Evolutionary conservation across 768 basidiomycete genomes (phyloP), one percentile per base, ranked within the genome.

Genomic region (Boletus subcaerulescens): DNA sequence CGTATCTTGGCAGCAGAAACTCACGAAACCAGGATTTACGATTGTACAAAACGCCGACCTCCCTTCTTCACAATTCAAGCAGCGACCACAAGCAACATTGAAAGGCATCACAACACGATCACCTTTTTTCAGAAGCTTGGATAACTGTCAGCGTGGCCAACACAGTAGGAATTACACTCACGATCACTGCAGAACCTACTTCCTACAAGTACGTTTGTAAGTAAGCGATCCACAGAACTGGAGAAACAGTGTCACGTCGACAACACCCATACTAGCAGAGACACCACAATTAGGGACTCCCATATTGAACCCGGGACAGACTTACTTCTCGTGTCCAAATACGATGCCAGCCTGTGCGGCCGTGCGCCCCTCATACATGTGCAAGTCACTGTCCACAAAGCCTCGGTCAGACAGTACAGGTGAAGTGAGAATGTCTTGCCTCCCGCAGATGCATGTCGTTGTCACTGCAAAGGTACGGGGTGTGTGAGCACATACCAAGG

Each of bases 91-190:
- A 0, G 79, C 80, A 31, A 83, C 81, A 53, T 82, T 82, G 71
- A 82, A 82, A 1, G 80, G 82, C 74, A 82, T 78, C 22, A 83
- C 80, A n/a, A 83, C 80, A 31, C 82, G 75, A 59, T 83, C 82
- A 14, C 81, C 82, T 55, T 77, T 77, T 68, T 81, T 78, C 41
- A 83, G 62, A 10, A 79, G 70, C 78, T 29, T 29, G 24, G 24
- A 24, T 24, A 2, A 12, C 29, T 22, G 39, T 54, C 35, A 49
- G 22, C 38, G n/a, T 29, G 24, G 11, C 31, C 31, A 26, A 33
- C 6, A 41, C 9, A 10, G 11, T 15, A 4, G 26, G 39, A 18
- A 4, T 3, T 20, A 29, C 31, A 45, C 48, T 50, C 43, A 55
- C 54, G 6, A 20, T 36, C 11, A 55, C 43, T 40, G 43, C 54